Base-by-base conservation (phyloP, 768 basidiomycete genomes). In the Naganishia vishniacii region DNA sequence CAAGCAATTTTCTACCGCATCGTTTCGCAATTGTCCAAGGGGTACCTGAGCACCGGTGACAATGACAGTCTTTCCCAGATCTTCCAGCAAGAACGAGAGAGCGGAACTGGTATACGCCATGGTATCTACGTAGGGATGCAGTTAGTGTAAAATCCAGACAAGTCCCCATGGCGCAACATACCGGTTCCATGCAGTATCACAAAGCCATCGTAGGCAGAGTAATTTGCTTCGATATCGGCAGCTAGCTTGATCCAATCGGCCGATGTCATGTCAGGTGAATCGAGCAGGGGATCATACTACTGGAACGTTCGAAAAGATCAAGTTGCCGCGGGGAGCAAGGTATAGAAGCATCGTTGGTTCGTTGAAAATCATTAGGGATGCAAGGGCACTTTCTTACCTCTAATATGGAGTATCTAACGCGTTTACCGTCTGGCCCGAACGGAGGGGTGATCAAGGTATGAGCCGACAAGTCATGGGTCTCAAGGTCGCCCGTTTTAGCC, bases 1-100 rank as follows among this genome's bases (percentile, higher is more conserved):
- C 74, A 95, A 84, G 11, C 95, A 79, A 74, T 95, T 97, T 69
- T 94, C 93, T 5, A 91, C 85, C 8, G 91, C 91, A 74, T 97
- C 92, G 70, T 93, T 95, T n/a, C 91, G 83, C 48, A 93, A 80
- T 72, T 91, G 88, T 1, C 88, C 91, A 34, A 92, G 80, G 15
- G 93, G 90, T 37, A 97, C 94, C 79, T 95, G 93, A 0, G 92
- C 91, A 13, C 92, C 93, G 0, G 90, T 94, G 31, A 93, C 69
- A 64, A 94, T 90, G 44, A 92, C 87, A 0, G 89, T 91, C 79
- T 91, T 92, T 49, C 91, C 90, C 3, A 97, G 82, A 68, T 95
- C 91, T 78, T 95, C 91, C 7, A 97, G 81, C 61, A 97, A 78
- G 75, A 95, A 97, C 72, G 88, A 88, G 40, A 94, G 81, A 3